Conservation (phyloP, 202 grass and related monocot genomes). For the Zoysia matrella region DNA sequence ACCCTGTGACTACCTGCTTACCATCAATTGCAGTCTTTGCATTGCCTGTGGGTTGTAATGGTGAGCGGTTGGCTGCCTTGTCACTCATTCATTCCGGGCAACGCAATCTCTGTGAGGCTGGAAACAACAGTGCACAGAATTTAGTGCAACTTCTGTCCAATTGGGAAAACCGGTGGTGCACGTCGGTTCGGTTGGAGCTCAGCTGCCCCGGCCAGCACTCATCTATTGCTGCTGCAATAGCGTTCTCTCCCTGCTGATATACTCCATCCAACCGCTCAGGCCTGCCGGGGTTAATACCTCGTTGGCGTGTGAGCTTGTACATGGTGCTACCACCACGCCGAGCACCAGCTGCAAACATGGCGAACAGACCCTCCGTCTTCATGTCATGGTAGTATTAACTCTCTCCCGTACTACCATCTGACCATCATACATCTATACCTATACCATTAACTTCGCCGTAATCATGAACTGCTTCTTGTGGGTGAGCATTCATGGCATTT, state of each 20-base stretch:
- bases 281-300: slow-evolving; percentile 18
- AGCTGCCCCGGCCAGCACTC: slow-evolving; percentile 34
- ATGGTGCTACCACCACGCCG: slow-evolving; percentile 7
- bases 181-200: slow-evolving; percentile 28
- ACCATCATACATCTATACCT: slow-evolving; percentile 72
- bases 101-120: slow-evolving; percentile 34
- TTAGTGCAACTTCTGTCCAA: slow-evolving; percentile 50
- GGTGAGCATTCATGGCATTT: slow-evolving; percentile 76
- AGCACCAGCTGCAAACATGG: slow-evolving; percentile 24
- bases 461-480: slow-evolving; percentile 70
- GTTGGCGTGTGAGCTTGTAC: slow-evolving; percentile 37
- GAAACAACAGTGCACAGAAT: slow-evolving; percentile 45
- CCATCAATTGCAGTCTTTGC: slow-evolving; percentile 3
- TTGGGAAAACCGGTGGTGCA: slow-evolving; percentile 38
- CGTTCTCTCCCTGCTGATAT: background rate
- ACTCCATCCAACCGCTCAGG: slow-evolving; percentile 25
- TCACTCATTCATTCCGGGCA: background rate
- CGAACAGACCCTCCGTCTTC: slow-evolving; percentile 15
- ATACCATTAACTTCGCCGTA: slow-evolving; percentile 68
- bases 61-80: background rate
- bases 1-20: background rate
- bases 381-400: slow-evolving; percentile 40
- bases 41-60: slow-evolving; percentile 2
- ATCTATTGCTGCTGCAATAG: slow-evolving; percentile 28
- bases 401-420: slow-evolving; percentile 61